These are phyloP conservation scores for Acanthamoeba culbertsoni DNA, from an alignment of 208 protist genomes.

Conservation along the genomic window DNA sequence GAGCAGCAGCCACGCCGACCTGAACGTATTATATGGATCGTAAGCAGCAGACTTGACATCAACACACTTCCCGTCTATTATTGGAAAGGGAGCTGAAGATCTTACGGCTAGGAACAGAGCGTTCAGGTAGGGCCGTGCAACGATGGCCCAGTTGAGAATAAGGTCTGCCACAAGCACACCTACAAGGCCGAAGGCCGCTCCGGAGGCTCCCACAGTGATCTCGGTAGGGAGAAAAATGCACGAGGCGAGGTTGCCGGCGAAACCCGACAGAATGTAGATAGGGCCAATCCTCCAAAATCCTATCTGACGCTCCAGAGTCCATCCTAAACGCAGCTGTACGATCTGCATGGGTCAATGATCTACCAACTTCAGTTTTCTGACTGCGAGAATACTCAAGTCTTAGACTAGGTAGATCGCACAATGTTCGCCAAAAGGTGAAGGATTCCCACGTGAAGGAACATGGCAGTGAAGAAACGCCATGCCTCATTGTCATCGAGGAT, in stretches of 20 bases:
- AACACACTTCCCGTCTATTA: too few relatives aligned
- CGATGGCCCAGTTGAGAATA: conserved; percentile 33
- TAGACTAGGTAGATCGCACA: not conserved
- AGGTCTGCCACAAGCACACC: conserved; percentile 18
- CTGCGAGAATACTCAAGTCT: too few relatives aligned
- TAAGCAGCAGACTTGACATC: not conserved
- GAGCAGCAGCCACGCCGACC: not conserved
- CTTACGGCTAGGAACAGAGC: not conserved
- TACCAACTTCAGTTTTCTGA: too few relatives aligned
- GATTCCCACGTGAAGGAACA: conserved; percentile 76
- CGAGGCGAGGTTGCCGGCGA: conserved; percentile 27
- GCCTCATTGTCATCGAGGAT: not conserved
- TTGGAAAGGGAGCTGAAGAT: too few relatives aligned
- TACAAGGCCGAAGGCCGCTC: not conserved
- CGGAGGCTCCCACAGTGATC: conserved; percentile 2
- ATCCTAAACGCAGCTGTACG: not conserved
- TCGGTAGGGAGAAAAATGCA: conserved; percentile 26
- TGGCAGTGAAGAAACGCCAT: conserved; percentile 65
- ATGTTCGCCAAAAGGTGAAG: conserved; percentile 35
- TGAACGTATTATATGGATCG: not conserved
- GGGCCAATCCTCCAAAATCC: not conserved
- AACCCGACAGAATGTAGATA: conserved; percentile 55
- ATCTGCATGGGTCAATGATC: too few relatives aligned
- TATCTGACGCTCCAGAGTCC: not conserved
- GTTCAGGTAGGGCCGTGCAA: not conserved